Conservation (phyloP, 2,329 filamentous ascomycete genomes). For the Claviceps sorghi region DNA sequence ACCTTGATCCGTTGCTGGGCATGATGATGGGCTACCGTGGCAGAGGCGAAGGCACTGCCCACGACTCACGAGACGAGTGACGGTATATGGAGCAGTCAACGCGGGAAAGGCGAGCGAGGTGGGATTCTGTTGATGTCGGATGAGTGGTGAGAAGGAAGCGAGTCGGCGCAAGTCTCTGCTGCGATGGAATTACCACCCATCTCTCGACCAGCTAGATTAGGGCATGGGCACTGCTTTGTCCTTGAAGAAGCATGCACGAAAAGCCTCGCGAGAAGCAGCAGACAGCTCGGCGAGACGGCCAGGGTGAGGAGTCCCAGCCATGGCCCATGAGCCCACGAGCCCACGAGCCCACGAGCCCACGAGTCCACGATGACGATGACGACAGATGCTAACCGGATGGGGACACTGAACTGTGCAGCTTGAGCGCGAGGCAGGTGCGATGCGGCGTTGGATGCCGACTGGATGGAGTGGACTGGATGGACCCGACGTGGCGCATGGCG, state of each 20-base stretch:
- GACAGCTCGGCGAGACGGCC: too few relatives aligned
- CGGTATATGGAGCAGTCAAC: neutral
- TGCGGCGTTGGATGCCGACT: too few relatives aligned
- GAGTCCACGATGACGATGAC: neutral
- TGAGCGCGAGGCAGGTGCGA: neutral
- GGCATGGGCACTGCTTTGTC: neutral
- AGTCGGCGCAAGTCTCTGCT: neutral
- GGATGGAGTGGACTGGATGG: too few relatives aligned
- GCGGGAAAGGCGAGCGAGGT: neutral
- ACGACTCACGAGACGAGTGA: neutral
- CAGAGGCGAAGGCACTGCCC: too few relatives aligned
- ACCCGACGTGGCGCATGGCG: too few relatives aligned
- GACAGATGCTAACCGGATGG: neutral
- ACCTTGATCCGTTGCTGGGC: conserved; percentile 12
- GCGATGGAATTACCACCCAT: neutral
- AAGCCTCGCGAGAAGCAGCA: too few relatives aligned
- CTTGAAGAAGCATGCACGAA: neutral
- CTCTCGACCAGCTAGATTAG: too few relatives aligned
- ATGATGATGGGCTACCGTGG: conserved; percentile 1
- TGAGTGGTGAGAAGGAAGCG: neutral
- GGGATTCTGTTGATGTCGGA: neutral
- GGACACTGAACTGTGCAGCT: neutral
- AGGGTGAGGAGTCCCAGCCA: too few relatives aligned
- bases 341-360: too few relatives aligned
- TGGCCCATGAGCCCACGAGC: too few relatives aligned